Conservation (phyloP, 2,329 filamentous ascomycete species). For the Alternaria gansuensis region DNA sequence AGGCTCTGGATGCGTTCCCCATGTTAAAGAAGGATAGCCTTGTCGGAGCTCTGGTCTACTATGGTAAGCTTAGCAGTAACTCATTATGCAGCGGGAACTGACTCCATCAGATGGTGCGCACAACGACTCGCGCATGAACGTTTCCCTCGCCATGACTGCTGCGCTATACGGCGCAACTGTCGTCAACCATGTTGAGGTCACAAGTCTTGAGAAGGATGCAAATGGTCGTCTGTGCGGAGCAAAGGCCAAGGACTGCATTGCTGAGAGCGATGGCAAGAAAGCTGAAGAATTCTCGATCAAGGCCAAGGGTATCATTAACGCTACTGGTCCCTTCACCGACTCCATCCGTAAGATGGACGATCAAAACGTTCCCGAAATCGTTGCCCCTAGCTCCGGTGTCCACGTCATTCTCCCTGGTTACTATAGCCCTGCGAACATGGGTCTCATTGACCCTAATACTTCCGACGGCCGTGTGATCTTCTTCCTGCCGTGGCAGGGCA, state of each 20-base stretch:
- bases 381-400: slow-evolving; percentile 84
- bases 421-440: slow-evolving; percentile 86
- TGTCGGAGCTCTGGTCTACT: slow-evolving; percentile 86
- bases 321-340: slow-evolving; percentile 87
- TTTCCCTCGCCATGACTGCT: slow-evolving; percentile 86
- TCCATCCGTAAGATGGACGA: slow-evolving; percentile 87
- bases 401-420: slow-evolving; percentile 89
- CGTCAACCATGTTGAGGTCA: slow-evolving; percentile 85
- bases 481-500: slow-evolving; percentile 92
- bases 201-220: slow-evolving; percentile 75
- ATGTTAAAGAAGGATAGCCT: slow-evolving; percentile 85
- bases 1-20: slow-evolving; percentile 85
- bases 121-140: slow-evolving; percentile 93
- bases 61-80: slow-evolving; percentile 60
- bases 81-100: slow-evolving; percentile 26
- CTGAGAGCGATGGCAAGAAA: slow-evolving; percentile 69
- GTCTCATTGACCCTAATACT: slow-evolving; percentile 83
- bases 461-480: slow-evolving; percentile 91
- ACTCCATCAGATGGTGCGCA: slow-evolving; percentile 75
- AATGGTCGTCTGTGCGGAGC: slow-evolving; percentile 78
- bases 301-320: slow-evolving; percentile 86
- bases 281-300: slow-evolving; percentile 73
- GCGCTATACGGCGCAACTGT: slow-evolving; percentile 86
- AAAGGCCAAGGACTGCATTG: slow-evolving; percentile 73
- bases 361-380: slow-evolving; percentile 74